Conservation (phyloP, 805 yeast species). For the Myxozyma kluyveri region DNA sequence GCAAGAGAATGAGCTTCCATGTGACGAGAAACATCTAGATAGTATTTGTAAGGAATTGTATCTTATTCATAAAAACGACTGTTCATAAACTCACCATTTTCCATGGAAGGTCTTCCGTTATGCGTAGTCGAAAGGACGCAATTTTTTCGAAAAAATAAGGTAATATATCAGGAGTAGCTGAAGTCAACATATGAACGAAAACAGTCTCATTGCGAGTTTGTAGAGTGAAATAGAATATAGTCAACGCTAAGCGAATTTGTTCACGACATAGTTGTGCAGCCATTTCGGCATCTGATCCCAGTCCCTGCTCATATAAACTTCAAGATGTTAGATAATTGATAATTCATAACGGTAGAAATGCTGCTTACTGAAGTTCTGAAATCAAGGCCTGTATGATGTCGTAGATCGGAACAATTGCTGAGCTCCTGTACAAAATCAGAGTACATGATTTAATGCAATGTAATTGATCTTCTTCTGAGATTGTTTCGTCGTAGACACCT, state of each 20-base stretch:
- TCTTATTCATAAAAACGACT: not conserved
- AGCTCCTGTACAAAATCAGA: slow-evolving; percentile 1
- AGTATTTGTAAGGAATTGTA: not conserved
- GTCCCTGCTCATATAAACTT: no score
- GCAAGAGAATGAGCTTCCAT: slow-evolving; percentile 13
- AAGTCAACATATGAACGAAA: slow-evolving; percentile 2
- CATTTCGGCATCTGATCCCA: no score
- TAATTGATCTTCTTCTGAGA: slow-evolving; percentile 10
- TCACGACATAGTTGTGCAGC: no score
- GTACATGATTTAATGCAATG: slow-evolving; percentile 5
- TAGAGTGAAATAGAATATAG: slow-evolving; percentile 19
- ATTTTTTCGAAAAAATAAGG: slow-evolving; percentile 20
- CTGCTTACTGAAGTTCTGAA: slow-evolving; percentile 11
- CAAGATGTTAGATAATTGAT: no score
- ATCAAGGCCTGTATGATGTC: slow-evolving; percentile 6
- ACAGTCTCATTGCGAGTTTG: slow-evolving; percentile 1
- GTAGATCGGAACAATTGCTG: slow-evolving; percentile 9
- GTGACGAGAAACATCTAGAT: slow-evolving; percentile 14
- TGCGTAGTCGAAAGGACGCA: slow-evolving; percentile 4
- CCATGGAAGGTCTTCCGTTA: slow-evolving; percentile 21
- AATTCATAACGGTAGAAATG: not conserved
- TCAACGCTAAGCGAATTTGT: slow-evolving; percentile 13
- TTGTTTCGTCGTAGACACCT: slow-evolving; percentile 15
- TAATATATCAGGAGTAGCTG: slow-evolving; percentile 10
- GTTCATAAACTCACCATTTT: slow-evolving; percentile 6